These are phyloP conservation scores for Postia placenta DNA, from an alignment of 768 basidiomycete genomes.

Conservation along the genomic window DNA sequence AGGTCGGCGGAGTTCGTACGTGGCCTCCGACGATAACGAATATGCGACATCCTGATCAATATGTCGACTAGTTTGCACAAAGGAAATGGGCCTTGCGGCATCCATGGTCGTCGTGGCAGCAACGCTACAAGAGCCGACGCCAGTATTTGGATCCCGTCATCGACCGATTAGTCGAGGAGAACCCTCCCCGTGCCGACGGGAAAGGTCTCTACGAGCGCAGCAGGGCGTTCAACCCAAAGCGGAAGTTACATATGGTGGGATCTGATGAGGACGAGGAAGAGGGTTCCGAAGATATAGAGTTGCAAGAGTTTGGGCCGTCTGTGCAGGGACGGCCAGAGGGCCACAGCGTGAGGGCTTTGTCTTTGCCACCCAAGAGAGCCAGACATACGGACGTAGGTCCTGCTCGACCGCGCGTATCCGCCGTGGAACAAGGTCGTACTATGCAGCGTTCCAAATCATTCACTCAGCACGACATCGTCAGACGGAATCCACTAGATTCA, in stretches of 20 bases:
- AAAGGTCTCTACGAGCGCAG: conserved; percentile 9
- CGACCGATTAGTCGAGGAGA: conserved; percentile 1
- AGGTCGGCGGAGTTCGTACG: neutral
- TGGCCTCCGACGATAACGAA: too few species aligned
- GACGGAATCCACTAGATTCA: too few species aligned
- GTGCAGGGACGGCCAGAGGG: too few species aligned
- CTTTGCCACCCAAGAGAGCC: neutral
- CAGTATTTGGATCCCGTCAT: conserved; percentile 43
- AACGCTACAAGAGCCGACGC: conserved; percentile 75
- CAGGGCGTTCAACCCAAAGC: neutral
- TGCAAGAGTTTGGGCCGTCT: too few species aligned
- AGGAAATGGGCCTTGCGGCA: conserved; percentile 67
- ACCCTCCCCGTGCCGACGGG: conserved; percentile 12
- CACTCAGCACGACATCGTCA: too few species aligned
- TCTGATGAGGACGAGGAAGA: conserved; percentile 1
- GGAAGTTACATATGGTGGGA: neutral
- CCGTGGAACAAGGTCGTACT: neutral
- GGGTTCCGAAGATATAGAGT: neutral
- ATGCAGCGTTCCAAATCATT: neutral
- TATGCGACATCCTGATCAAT: neutral
- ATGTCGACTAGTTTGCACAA: neutral
- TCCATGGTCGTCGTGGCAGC: conserved; percentile 82
- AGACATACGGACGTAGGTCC: conserved; percentile 2
- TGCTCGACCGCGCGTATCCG: neutral
- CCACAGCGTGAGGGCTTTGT: too few species aligned